A percentile compares a stretch with the other conserved stretches of the same genome.
Conservation (phyloP, 2,329 filamentous ascomycete species). For the Aspergillus sp. region DNA sequence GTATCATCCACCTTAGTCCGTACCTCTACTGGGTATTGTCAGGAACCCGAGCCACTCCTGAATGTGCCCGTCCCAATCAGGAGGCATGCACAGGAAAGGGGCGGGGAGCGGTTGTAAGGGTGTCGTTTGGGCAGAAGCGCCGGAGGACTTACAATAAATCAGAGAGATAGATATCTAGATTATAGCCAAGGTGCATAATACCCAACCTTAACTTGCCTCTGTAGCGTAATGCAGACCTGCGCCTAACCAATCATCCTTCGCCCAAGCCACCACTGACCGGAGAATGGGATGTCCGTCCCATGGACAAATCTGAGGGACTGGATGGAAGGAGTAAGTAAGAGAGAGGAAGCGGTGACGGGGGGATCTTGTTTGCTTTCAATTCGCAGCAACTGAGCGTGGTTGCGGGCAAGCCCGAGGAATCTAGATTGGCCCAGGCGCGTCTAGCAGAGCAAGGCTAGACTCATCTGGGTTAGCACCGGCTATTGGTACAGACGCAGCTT, state of each 20-base stretch:
- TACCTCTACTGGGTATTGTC: neutral
- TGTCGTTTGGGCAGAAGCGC: neutral
- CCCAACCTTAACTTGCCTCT: neutral
- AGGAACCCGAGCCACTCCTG: neutral
- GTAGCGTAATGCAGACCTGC: neutral
- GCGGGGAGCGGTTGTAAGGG: neutral
- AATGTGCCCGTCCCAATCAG: neutral
- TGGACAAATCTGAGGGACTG: neutral
- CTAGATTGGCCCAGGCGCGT: conserved; percentile 10
- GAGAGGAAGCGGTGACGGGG: neutral
- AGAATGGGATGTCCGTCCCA: neutral
- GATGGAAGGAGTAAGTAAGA: neutral
- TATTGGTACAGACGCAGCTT: neutral
- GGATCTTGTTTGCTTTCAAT: neutral
- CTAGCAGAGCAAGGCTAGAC: neutral
- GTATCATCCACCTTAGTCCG: neutral
- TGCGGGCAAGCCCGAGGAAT: conserved; percentile 7
- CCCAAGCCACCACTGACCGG: neutral
- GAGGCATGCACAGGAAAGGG: neutral
- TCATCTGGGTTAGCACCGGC: neutral
- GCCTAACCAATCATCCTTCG: neutral
- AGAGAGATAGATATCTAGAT: neutral
- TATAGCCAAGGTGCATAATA: neutral
- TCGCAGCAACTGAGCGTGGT: no score
- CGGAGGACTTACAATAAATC: neutral